Evolutionary conservation across 495 filamentous ascomycete species (phyloP).

Genomic region (Penicillium samsonianum): DNA sequence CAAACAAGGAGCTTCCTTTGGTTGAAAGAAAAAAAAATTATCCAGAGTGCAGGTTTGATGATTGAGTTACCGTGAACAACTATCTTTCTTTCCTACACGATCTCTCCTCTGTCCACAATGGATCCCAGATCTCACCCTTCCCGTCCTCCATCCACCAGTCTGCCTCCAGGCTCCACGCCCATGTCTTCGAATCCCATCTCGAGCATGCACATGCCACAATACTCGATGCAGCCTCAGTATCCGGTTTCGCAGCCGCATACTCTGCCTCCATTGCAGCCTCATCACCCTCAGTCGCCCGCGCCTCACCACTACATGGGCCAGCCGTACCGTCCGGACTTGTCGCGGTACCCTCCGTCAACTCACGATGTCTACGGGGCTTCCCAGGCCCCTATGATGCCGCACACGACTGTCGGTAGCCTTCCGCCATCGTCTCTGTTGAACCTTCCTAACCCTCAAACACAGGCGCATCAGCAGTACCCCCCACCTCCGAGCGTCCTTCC

Average conservation of each 20-base stretch:
- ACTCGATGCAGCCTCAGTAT: conserved; percentile 60
- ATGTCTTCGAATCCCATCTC: conserved; percentile 47
- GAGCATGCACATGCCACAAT: conserved; percentile 53
- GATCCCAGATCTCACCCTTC: conserved; percentile 57
- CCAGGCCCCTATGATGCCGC: conserved; percentile 48
- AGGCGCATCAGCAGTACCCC: conserved; percentile 60
- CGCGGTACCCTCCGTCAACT: conserved; percentile 62
- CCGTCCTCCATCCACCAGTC: conserved; percentile 56
- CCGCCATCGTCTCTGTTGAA: conserved; percentile 54
- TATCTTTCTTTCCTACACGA: conserved; percentile 26
- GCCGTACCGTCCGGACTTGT: conserved; percentile 62
- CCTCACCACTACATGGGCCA: conserved; percentile 59
- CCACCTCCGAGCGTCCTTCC: conserved; percentile 64
- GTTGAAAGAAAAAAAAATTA: conserved; percentile 15
- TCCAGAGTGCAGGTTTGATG: conserved; percentile 40
- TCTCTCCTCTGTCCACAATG: conserved; percentile 45
- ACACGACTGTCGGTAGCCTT: conserved; percentile 61
- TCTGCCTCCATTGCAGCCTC: conserved; percentile 69
- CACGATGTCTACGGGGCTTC: conserved; percentile 59
- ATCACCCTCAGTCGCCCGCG: conserved; percentile 51
- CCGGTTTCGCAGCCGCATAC: conserved; percentile 62
- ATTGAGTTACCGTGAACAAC: conserved; percentile 47
- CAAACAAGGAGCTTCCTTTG: conserved; percentile 24
- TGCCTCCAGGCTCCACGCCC: conserved; percentile 55
- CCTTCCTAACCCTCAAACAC: conserved; percentile 49